Percentiles rank a stretch among this genome's conserved stretches.
These are phyloP conservation scores for Eucalyptus virginea DNA, from an alignment of 345 rosid species.

Conservation along the genomic window DNA sequence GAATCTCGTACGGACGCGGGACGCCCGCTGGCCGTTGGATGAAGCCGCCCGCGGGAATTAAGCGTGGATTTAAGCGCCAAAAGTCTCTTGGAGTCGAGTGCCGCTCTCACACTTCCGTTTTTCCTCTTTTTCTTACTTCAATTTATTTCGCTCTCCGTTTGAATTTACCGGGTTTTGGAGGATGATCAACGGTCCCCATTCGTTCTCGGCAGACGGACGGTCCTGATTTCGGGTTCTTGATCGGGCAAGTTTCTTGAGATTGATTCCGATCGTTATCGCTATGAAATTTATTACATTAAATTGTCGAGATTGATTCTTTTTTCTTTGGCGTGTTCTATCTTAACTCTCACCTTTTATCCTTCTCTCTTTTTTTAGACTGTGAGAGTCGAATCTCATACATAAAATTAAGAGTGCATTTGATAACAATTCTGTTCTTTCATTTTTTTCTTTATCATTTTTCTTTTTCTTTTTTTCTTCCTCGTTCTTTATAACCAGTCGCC, in stretches of 20 bases:
- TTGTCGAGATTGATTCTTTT: not conserved
- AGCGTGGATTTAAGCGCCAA: not conserved
- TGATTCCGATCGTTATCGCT: not conserved
- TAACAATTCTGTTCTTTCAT: fast-evolving
- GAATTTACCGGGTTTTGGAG: not conserved
- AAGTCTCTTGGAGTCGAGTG: not conserved
- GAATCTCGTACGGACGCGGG: not conserved
- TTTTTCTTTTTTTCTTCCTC: no score
- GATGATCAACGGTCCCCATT: not conserved
- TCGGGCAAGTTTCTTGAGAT: not conserved
- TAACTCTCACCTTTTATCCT: no score
- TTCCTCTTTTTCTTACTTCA: not conserved
- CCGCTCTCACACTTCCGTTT: not conserved
- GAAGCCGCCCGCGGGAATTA: not conserved
- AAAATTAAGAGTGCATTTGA: fast-evolving
- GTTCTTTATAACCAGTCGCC: no score
- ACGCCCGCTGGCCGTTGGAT: not conserved
- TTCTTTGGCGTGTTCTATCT: no score
- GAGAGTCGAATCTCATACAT: no score
- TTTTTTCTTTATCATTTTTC: no score
- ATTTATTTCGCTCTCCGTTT: not conserved
- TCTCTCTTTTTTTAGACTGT: fast-evolving
- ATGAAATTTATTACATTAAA: not conserved
- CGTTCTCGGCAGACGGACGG: not conserved
- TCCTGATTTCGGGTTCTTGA: not conserved